Base-by-base conservation (phyloP, 768 basidiomycete genomes). In the Kwoniella pini region DNA sequence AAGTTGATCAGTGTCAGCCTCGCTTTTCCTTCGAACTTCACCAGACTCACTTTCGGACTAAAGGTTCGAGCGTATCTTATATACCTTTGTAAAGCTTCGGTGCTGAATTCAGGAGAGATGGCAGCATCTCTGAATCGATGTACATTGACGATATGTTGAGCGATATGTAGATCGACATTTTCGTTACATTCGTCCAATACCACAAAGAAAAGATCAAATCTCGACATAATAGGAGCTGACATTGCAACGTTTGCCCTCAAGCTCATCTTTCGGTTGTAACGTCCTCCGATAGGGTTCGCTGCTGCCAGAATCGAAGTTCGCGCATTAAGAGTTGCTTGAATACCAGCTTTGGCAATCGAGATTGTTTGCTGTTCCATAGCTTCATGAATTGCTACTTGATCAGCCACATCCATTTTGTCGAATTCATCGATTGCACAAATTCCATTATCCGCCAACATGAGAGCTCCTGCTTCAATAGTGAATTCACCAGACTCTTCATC, bases 341-440 rank as follows among this genome's bases (percentile, higher is more conserved):
- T 99, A 57, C 96, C 96, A 1, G 96, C 96, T 78, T 99, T 99
- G 40, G 96, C 96, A 65, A 98, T 97, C 27, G 93, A 96, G 70
- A 98, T 97, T 0, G 95, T 98, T 81, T 97, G 94, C 80, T 98
- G 95, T 86, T 98, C 95, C 95, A 98, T 98, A 7, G 95, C 95
- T 83, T 98, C 95, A 83, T 99, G 96, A 70, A 99, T 98, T 33
- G 96, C 96, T 42, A 98, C 92, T 78, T 98, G 96, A 78, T 98
- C 96, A 0, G 90, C 87, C 53, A 97, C 87, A 77, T 98, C 95
- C 96, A 99, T 99, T 80, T 99, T 99, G 84, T 99, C 96, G 73
- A 99, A 99, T 79, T 98, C 96, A 81, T 99, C 96, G 71, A 99
- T 99, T n/a, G 94, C 94, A 75, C 96, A 99, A 76, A 98, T 97